Evolutionary conservation across 139 green algal genomes (phyloP), one percentile per base, ranked within the genome.

Genomic region (Micromonas pusilla): DNA sequence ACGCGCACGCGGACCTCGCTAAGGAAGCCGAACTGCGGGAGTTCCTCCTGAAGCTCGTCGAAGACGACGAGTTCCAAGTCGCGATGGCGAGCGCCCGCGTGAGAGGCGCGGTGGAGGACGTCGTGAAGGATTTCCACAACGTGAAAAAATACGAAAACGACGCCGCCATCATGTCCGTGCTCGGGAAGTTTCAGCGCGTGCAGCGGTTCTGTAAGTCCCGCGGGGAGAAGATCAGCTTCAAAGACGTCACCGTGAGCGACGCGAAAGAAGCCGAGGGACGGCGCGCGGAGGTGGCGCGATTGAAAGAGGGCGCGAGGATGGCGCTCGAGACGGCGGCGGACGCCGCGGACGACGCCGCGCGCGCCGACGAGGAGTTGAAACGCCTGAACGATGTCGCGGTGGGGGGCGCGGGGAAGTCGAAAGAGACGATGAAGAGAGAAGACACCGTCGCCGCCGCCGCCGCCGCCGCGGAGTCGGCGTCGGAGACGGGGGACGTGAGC

Each of bases 51-150:
- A 6, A 23, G 31, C 16, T 68, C 31, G 38, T 53, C 26, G 53
- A 67, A 2, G 72, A 78, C 72, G 72, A 78, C 19, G 52, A 34
- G 5, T 78, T 78, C 62, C 72, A 78, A 53, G 52, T 21, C 45
- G 53, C 36, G 26, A 70, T 78, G 53, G 5, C 5, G 9, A 63
- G 36, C 9, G 45, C 72, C 60, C n/a, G 32, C 2, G 33, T 78
- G 28, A 23, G 52, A 16, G 19, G 4, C 4, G 72, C 72, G 20
- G 54, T 78, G 30, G 72, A 78, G 19, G 72, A 67, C 13, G 72
- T 78, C 1, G 26, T 67, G 16, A n/a, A 52, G 1, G 28, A 78
- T 52, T 78, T 70, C 26, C 52, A 54, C 19, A 68, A 68, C 53
- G 72, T 78, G 52, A 20, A 30, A 25, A 52, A 68, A 28, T 68